Base-by-base conservation (phyloP, 2,329 filamentous ascomycete genomes). In the Ophiocordyceps australis region DNA sequence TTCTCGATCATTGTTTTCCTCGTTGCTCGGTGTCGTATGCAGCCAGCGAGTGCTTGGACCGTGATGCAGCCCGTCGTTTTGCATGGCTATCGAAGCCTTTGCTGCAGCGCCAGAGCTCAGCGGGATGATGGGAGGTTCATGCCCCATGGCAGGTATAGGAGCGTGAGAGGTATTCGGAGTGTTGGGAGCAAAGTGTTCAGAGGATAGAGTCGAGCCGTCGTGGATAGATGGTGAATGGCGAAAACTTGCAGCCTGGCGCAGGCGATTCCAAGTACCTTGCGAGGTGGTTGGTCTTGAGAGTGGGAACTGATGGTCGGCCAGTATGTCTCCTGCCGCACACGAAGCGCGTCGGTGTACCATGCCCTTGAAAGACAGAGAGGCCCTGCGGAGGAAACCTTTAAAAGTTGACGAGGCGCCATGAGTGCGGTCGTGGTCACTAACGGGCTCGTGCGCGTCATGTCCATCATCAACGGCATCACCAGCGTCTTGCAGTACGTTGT, bases 51-150 rank as follows among this genome's bases (percentile, higher is more conserved):
- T 55, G 17, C 56, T 44, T 2, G 47, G 28, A 5, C 47, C 24
- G 45, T 51, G 32, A 4, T 43, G 45, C 5, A 56, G 35, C 23
- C 50, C 55, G 27, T 68, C 62, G 35, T 70, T 69, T 36, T 72
- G 65, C 29, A 66, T 54, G 9, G 65, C 68, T 4, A 63, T 67
- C 0, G 68, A 62, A 7, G 69, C 64, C 30, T 71, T 67, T 17
- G 68, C 68, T 2, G 66, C 67, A n/a, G 59, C 63, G 19, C 70
- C 69, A 1, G 59, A 64, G 28, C 70, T 60, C 9, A 51, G 50
- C 4, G 70, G 70, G 16, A 75, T 73, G 30, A 71, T 48, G 1
- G 70, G 69, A 5, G 70, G 70, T 29, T 62, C 64, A 17, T 51
- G 50, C 17, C 57, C 57, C 29, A 55, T 46, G 4, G 61, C 62